Evolutionary conservation across 352 stramenopile species (phyloP), one percentile per base, ranked within the genome.

Genomic region (Chrysophaeum taylorii): DNA sequence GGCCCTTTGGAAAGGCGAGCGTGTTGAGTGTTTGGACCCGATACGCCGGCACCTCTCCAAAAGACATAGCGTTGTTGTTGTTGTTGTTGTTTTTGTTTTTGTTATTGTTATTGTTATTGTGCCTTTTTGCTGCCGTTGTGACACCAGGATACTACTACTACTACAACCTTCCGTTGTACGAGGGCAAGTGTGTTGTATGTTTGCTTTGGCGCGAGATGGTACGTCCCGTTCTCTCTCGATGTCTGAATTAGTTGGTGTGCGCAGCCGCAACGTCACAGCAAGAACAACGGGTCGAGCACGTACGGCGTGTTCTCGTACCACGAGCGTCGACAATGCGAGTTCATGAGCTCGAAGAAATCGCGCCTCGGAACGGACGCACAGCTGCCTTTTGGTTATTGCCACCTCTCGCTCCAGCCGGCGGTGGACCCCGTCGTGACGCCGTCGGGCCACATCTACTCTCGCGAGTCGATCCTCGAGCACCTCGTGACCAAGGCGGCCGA

Each of bases 1-100:
- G 23, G 25, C 74, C 78, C 61, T 81, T 75, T 23, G 75, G 76
- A 25, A 62, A 75, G 4, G 76, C 77, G 36, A 81, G 39, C 0
- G 72, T 27, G 63, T 79, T 81, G 25, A 81, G 29, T 9, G 41
- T 27, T 29, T 72, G 36, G 16, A 80, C 72, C 31, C 38, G n/a
- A 68, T 77, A 80, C 9, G 52, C 27, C 52, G 52, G n/a, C n/a
- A n/a, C n/a, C n/a, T n/a, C n/a, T n/a, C n/a, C n/a, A n/a, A n/a
- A n/a, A n/a, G n/a, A n/a, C n/a, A n/a, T n/a, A n/a, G n/a, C n/a
- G n/a, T n/a, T n/a, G n/a, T n/a, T n/a, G n/a, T n/a, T n/a, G n/a
- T n/a, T n/a, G n/a, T n/a, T n/a, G n/a, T n/a, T n/a, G n/a, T n/a
- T n/a, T n/a, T n/a, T n/a, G n/a, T n/a, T n/a, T n/a, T n/a, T n/a